A percentile compares a stretch with the other conserved stretches of the same genome.
Conservation (phyloP, 306 rosid species). For the Inga leiocalycina region DNA sequence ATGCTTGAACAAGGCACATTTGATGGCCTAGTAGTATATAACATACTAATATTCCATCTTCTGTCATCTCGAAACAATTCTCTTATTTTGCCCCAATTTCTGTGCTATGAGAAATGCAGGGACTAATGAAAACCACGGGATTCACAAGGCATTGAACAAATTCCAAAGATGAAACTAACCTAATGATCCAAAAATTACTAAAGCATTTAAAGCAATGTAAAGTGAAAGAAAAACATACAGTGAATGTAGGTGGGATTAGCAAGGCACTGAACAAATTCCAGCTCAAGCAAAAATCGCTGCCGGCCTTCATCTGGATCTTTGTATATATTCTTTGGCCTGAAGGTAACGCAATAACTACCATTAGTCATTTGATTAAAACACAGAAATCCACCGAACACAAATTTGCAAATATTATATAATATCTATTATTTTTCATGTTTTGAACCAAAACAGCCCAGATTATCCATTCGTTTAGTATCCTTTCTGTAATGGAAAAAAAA, state of each 20-base stretch:
- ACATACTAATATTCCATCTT: slow-evolving; percentile 74
- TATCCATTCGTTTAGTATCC: background rate
- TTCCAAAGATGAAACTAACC: background rate
- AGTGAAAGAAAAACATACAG: slow-evolving; percentile 47
- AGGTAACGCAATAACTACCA: slow-evolving; percentile 26
- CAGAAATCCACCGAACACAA: slow-evolving; percentile 18
- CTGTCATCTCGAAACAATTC: slow-evolving; percentile 51
- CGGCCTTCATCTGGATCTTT: slow-evolving; percentile 95
- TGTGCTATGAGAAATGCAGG: background rate
- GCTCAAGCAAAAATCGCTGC: slow-evolving; percentile 89
- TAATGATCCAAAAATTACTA: slow-evolving; percentile 21
- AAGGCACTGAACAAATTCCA: slow-evolving; percentile 93
- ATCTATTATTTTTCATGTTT: background rate
- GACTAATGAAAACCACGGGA: background rate
- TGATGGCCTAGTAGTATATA: slow-evolving; percentile 52
- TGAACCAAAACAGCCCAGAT: background rate
- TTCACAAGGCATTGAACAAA: background rate
- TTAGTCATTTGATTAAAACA: slow-evolving; percentile 6
- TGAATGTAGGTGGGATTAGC: slow-evolving; percentile 96
- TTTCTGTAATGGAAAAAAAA: background rate
- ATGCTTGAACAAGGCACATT: slow-evolving; percentile 56
- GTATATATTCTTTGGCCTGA: slow-evolving; percentile 69
- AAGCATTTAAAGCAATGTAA: slow-evolving; percentile 20
- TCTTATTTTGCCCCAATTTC: slow-evolving; percentile 28
- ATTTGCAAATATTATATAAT: background rate